Evolutionary conservation across 192 early-diverging fungal species (phyloP), one percentile per base, ranked within the genome.

Genomic region (Rhizophagus sp.): DNA sequence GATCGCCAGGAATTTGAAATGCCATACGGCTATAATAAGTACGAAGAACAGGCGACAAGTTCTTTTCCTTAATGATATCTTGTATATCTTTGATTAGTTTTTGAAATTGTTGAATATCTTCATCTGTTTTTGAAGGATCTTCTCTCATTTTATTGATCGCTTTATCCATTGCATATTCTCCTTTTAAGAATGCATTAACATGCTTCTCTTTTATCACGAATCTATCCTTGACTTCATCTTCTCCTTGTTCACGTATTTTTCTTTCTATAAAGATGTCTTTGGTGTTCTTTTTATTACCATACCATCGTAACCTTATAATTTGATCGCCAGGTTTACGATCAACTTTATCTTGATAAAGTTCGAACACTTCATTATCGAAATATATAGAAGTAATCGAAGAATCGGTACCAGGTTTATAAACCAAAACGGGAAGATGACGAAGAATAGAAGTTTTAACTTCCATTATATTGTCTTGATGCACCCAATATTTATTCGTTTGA

Each of bases 1-100:
- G 91, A 87, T 99, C 97, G 27, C 95, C 97, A 7, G 98, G 98
- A 30, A 98, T 87, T 84, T 99, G 98, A 88, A 99, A 99, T 11
- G 98, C 97, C 15, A 96, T 98, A 76, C 98, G 93, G 85, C 98
- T 97, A 88, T 98, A 98, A 79, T 96, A 95, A 1, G 96, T 95
- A 66, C 98, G 90, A 80, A 97, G 84, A 6, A 95, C 88, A 72
- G 92, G 39, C 39, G 39, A 41, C 6, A 41, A 41, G 93, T 75
- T 86, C 88, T 92, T 94, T 44, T 88, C 83, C 25, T 78, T 78
- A 17, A 98, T 90, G 65, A 87, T 89, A 15, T 84, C 72, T 79
- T 93, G 93, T 49, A 98, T 88, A 52, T 97, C 92, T 25, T 83
- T 86, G 7, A 94, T 88, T 64, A 98, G 88, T 15, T 82, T 84